Evolutionary conservation across 148 eudicot species (phyloP).

Genomic region (Rhododendron griersonianum): DNA sequence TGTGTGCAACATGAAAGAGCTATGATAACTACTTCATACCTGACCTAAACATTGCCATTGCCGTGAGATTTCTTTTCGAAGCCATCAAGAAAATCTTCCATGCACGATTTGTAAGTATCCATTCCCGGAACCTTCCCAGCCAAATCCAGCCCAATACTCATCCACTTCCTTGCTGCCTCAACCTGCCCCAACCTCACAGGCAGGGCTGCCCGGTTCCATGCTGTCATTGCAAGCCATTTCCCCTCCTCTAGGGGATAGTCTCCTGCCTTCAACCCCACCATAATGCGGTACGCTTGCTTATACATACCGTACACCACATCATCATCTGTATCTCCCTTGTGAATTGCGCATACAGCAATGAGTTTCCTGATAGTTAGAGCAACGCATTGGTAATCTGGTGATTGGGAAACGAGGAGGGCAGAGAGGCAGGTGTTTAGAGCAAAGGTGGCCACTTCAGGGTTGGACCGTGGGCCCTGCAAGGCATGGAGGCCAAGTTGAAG

Average conservation of each 20-base stretch:
- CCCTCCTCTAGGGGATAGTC: slow-evolving; percentile 81
- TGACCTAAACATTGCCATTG: slow-evolving; percentile 21
- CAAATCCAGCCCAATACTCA: slow-evolving; percentile 71
- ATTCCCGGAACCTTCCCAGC: slow-evolving; percentile 82
- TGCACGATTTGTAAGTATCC: slow-evolving; percentile 56
- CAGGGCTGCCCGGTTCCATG: slow-evolving; percentile 93
- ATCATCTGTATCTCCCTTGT: slow-evolving; percentile 66
- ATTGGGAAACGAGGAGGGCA: slow-evolving; percentile 56
- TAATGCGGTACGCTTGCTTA: slow-evolving; percentile 80
- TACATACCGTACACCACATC: slow-evolving; percentile 54
- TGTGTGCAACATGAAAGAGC: background rate
- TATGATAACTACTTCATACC: background rate
- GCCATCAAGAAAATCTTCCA: slow-evolving; percentile 72
- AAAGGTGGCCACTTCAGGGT: slow-evolving; percentile 72
- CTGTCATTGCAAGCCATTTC: slow-evolving; percentile 92
- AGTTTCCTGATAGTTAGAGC: slow-evolving; percentile 66
- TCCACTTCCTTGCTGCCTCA: slow-evolving; percentile 79
- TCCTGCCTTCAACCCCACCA: slow-evolving; percentile 87
- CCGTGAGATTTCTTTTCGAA: slow-evolving; percentile 48
- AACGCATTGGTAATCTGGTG: slow-evolving; percentile 66
- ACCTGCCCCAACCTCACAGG: slow-evolving; percentile 63
- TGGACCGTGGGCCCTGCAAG: slow-evolving; percentile 59
- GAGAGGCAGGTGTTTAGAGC: slow-evolving; percentile 67
- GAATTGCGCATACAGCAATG: slow-evolving; percentile 38
- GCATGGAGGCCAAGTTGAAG: slow-evolving; percentile 75